Base-by-base conservation (phyloP, 164 flowering plant genomes). In the Stephania cephalantha region DNA sequence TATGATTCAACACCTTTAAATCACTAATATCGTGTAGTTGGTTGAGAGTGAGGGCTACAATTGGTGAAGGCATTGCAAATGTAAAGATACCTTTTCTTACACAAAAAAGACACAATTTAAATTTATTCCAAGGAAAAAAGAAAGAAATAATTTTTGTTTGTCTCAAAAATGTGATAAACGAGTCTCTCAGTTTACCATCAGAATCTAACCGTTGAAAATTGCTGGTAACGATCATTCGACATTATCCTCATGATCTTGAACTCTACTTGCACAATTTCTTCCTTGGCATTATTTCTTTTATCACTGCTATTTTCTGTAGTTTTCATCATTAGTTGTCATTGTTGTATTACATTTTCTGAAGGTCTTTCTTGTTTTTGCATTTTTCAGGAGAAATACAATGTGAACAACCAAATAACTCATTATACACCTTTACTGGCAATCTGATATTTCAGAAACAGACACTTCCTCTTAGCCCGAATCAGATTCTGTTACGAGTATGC, bases 391-490 rank as follows among this genome's bases (percentile, higher is more conserved):
- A 93, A 82, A 80, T 95, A 77, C 94, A 91, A 78, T 95, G 98
- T 78, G 99, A 95, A 77, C 96, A 95, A 80, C 98, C 99, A 66
- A 95, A 95, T 80, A 95, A 95, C 83, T 95, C 99, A 1, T 75
- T 95, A 78, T 95, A 95, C 85, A 95, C 99, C 35, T 95, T 90
- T 82, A 91, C 96, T 44, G 98, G 99, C 71, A 95, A 95, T 81
- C 89, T 95, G 82, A 84, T 93, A 7, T 48, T 88, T 71, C 83
- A 90, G 68, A 90, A 93, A 81, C 99, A 95, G 80, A 93, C 95
- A 55, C 77, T 95, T 73, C 97, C 99, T 17, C 88, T 95, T 81
- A 76, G 86, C 82, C 99, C 99, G 48, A 91, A 93, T 81, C 97
- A 95, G 78, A 64, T 93, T 82, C 84, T 95, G 18, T 75, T 95